phyloP scores from a whole-genome alignment of 176 grass and related monocot genomes.

The Saccharum spontaneum region DNA sequence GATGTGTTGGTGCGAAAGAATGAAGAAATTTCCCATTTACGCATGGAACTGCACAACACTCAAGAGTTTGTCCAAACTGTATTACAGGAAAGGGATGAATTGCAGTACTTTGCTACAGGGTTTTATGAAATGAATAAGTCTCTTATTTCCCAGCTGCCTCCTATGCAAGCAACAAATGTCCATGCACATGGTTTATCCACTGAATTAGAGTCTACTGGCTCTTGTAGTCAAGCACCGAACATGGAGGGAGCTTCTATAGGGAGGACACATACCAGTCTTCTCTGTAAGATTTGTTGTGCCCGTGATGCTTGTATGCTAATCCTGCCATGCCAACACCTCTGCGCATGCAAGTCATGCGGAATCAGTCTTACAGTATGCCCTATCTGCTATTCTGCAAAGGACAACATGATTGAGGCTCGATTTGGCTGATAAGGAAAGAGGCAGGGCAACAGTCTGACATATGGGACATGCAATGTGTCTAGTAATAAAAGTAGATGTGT shows the following conservation, averaged over 20 bases:
- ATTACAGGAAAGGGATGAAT: not conserved
- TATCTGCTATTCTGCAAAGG: not conserved
- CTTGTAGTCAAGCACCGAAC: not conserved
- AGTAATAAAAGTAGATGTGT: not conserved
- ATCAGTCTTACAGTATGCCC: not conserved
- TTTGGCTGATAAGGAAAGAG: not conserved
- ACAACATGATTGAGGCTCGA: not conserved
- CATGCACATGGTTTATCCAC: not conserved
- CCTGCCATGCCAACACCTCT: not conserved
- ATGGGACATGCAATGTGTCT: not conserved
- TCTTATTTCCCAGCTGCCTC: not conserved
- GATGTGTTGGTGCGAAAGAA: not conserved
- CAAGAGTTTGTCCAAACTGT: not conserved
- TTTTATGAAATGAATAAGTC: not conserved
- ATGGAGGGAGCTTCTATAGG: not conserved
- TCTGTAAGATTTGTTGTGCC: not conserved
- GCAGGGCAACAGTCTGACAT: not conserved
- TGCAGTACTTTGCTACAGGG: not conserved
- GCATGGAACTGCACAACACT: not conserved
- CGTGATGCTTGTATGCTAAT: not conserved
- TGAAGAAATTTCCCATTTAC: not conserved
- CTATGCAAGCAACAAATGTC: not conserved
- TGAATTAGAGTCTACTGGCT: not conserved
- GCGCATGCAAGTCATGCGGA: not conserved
- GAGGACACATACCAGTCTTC: not conserved